Base-by-base conservation (phyloP, 768 basidiomycete species). In the Tylopilus cervinicoccineus region DNA sequence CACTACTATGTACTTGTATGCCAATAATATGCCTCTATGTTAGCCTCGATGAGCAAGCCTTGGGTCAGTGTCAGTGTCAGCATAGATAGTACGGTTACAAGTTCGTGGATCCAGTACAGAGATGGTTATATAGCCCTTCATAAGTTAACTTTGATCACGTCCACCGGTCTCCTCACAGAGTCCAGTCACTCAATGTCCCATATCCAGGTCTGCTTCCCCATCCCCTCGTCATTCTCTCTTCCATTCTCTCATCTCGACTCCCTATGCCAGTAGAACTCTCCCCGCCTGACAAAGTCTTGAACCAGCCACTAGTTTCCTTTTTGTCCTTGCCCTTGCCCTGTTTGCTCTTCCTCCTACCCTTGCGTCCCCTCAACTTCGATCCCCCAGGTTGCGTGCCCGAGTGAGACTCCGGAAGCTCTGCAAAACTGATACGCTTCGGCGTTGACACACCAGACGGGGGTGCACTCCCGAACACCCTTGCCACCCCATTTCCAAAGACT, bases 401-500 rank as follows among this genome's bases (percentile, higher is more conserved):
- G 52, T 84, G 83, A 29, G 81, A 78, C 65, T 88, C 86, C 0
- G 86, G 86, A 40, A 85, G 71, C 67, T 82, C 76, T 29, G 86
- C 86, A 54, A 90, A 90, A 51, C 82, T 86, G 36, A 90, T 88
- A n/a, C 81, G 75, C 56, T 86, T 88, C 9, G 86, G 85, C 12
- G 86, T 78, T 70, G 61, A 79, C 67, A 68, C 50, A 44, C 77
- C 72, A 44, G 78, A 81, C 38, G 78, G 75, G 11, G 76, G 60
- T 34, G 72, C 53, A 42, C 74, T 76, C n/a, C 63, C 44, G 38
- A 68, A 52, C 36, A 55, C 51, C 10, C 59, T 69, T 16, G 67
- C 67, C 12, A 66, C 38, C 3, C 61, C 57, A 34, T 51, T 60
- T 33, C 60, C 64, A 47, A 66, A 62, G n/a, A 48, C 66, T 54